Percentiles rank a stretch among this genome's conserved stretches.
Conservation (phyloP, 768 basidiomycete genomes). For the Calocera cornea region DNA sequence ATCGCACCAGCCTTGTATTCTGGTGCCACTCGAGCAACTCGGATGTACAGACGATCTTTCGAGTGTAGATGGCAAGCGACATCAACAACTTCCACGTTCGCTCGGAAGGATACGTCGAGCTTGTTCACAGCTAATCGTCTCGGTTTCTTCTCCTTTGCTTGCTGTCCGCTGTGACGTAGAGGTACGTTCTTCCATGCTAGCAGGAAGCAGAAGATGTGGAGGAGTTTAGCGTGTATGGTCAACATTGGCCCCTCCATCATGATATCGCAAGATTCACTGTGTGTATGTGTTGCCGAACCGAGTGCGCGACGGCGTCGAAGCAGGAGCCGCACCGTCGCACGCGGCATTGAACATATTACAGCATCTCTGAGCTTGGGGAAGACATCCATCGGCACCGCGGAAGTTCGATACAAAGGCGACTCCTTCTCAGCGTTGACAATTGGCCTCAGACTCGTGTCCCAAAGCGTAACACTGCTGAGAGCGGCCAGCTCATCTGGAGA, state of each 20-base stretch:
- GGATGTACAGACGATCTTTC: slow-evolving; percentile 15
- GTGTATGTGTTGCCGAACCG: not conserved
- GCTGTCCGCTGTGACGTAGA: not conserved
- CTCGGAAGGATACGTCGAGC: not conserved
- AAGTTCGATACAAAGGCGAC: slow-evolving; percentile 29
- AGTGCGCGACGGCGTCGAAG: slow-evolving; percentile 4
- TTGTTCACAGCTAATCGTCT: not conserved
- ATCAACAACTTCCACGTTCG: not conserved
- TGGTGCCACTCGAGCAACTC: slow-evolving; percentile 21
- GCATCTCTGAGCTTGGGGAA: slow-evolving; percentile 22
- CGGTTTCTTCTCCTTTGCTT: not conserved
- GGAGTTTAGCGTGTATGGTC: not conserved
- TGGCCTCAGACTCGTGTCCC: slow-evolving; percentile 47
- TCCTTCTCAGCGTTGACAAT: slow-evolving; percentile 38
- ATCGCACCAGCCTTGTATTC: slow-evolving; percentile 24
- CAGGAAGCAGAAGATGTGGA: slow-evolving; percentile 35
- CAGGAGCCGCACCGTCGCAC: slow-evolving; percentile 2
- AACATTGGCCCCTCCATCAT: slow-evolving; percentile 3
- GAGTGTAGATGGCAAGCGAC: slow-evolving; percentile 15
- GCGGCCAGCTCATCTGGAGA: slow-evolving; percentile 26
- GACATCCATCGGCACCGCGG: slow-evolving; percentile 25
- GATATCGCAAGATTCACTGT: slow-evolving; percentile 6
- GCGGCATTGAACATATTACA: slow-evolving; percentile 17
- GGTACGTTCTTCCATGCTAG: slow-evolving; percentile 21
- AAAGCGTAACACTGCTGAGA: slow-evolving; percentile 33